phyloP scores from a whole-genome alignment of 441 rosid genomes.

The Arabidopsis hybrid region DNA sequence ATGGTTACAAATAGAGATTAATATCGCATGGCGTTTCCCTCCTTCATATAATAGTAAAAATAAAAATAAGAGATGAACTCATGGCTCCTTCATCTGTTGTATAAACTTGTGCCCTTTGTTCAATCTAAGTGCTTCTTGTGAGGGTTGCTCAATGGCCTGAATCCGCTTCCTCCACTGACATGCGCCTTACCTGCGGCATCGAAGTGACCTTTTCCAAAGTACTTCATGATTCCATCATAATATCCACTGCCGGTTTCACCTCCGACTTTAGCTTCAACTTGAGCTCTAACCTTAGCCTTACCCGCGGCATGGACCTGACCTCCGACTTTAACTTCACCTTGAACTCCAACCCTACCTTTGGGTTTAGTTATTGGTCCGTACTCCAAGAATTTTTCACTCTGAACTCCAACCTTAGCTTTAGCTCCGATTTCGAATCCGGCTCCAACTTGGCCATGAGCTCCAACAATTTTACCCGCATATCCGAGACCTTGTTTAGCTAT shows the following conservation, averaged over 20 bases:
- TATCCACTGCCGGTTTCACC: not conserved
- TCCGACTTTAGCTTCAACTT: not conserved
- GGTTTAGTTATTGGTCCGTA: no score
- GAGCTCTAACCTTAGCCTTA: not conserved
- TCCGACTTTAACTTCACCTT: not conserved
- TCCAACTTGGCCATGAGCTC: not conserved
- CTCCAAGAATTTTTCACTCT: not conserved
- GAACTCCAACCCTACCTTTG: not conserved
- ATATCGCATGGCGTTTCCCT: conserved; percentile 40
- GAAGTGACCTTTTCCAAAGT: conserved; percentile 6
- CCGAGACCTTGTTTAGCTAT: not conserved
- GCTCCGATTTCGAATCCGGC: not conserved
- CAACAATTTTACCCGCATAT: not conserved
- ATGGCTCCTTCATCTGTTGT: conserved; percentile 47
- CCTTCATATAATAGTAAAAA: conserved; percentile 17
- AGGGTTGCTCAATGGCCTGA: conserved; percentile 31
- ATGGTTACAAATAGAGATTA: conserved; percentile 27
- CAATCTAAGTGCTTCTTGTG: conserved; percentile 18
- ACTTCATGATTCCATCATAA: no score
- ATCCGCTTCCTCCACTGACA: conserved; percentile 12
- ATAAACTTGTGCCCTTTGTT: conserved; percentile 13
- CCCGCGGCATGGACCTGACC: not conserved
- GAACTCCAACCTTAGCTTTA: not conserved
- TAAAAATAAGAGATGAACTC: conserved; percentile 29
- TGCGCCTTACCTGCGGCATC: conserved; percentile 19